Percentiles rank a stretch among this genome's conserved stretches.
Evolutionary conservation across 176 grass and related monocot genomes (phyloP).

Genomic region (Poa pratensis): DNA sequence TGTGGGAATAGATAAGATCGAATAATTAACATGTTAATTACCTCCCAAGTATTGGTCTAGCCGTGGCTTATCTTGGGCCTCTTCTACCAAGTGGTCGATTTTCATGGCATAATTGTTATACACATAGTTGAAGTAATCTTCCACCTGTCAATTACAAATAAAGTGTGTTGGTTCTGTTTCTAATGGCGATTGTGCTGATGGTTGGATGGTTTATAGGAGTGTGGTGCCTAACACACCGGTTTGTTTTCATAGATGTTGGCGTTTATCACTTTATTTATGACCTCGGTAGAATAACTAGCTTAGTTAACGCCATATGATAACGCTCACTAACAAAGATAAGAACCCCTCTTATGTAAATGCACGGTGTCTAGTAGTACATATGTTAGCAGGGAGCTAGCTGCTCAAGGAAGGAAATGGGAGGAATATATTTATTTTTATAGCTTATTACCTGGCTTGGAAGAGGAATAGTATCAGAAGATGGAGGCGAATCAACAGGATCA

Average conservation of each 20-base stretch:
- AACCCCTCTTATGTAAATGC: not conserved
- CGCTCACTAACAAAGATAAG: not conserved
- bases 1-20: not conserved
- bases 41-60: not conserved
- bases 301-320: not conserved
- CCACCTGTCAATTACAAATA: not conserved
- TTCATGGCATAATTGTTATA: not conserved
- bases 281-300: not conserved
- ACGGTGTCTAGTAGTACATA: not conserved
- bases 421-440: not conserved
- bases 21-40: not conserved
- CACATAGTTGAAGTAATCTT: not conserved
- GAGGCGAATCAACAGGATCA: not conserved
- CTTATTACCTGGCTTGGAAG: slow-evolving; percentile 15
- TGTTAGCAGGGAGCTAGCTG: not conserved
- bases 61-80: not conserved
- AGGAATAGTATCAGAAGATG: not conserved
- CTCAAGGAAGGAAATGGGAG: not conserved
- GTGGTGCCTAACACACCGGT: not conserved
- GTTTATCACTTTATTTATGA: not conserved
- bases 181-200: not conserved
- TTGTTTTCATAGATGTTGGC: not conserved
- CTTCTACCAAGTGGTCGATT: not conserved
- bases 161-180: not conserved
- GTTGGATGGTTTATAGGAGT: not conserved